Conservation (phyloP, 441 rosid species). For the Adansonia madagascariensis region DNA sequence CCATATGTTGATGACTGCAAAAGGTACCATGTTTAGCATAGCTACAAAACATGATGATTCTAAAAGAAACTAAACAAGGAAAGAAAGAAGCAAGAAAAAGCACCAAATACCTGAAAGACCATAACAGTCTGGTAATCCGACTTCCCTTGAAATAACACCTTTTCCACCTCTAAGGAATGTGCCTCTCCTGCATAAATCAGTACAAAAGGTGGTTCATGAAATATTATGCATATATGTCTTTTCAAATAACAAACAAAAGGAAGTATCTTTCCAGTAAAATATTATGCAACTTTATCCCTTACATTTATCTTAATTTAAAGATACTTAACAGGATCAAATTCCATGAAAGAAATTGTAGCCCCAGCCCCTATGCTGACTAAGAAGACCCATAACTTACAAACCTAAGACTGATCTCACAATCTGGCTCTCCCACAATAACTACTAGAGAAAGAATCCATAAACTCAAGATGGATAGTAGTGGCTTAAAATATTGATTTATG, state of each 20-base stretch:
- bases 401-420: neutral
- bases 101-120: constrained; percentile 82
- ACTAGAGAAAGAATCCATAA: constrained; percentile 8
- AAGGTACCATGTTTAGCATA: neutral
- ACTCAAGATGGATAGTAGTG: neutral
- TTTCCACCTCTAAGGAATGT: constrained; percentile 92
- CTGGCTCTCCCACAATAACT: neutral
- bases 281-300: neutral
- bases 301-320: neutral
- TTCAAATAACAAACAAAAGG: neutral
- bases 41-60: neutral
- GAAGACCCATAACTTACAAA: neutral
- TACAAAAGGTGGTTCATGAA: no score
- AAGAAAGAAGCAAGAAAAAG: neutral
- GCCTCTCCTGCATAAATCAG: constrained; percentile 98
- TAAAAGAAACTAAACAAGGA: neutral
- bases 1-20: constrained; percentile 91
- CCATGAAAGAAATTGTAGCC: neutral
- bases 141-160: constrained; percentile 83
- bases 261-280: neutral
- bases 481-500: neutral
- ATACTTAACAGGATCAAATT: neutral
- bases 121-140: constrained; percentile 94
- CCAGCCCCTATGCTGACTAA: neutral
- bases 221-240: no score